Evolutionary conservation across 306 rosid genomes (phyloP).

Genomic region (Gillenia trifoliata): DNA sequence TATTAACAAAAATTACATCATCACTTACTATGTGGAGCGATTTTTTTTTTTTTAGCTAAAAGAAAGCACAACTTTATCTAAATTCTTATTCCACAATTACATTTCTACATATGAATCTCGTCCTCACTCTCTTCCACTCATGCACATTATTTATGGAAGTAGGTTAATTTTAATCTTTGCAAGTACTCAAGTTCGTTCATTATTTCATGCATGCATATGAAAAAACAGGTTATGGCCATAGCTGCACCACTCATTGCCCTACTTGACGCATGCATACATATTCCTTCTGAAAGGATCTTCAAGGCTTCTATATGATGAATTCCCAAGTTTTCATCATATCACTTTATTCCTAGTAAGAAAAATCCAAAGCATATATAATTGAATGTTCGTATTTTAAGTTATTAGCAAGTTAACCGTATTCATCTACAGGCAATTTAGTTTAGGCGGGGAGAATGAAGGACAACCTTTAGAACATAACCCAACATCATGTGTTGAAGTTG

Average conservation of each 20-base stretch:
- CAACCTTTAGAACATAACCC: neutral
- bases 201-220: neutral
- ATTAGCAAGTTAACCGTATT: no score
- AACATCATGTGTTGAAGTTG: no score
- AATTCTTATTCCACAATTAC: slow-evolving; percentile 4
- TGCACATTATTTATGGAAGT: slow-evolving; percentile 19
- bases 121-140: neutral
- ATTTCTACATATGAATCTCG: neutral
- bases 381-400: no score
- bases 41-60: neutral
- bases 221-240: neutral
- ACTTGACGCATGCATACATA: neutral
- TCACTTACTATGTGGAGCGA: neutral
- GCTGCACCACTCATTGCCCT: neutral
- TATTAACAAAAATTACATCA: neutral
- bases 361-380: neutral
- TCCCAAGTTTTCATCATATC: neutral
- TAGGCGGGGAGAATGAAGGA: neutral
- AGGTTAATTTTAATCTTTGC: neutral
- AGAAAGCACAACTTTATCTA: neutral
- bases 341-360: neutral
- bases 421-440: neutral
- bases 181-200: no score
- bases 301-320: neutral
- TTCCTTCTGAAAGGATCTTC: neutral